Base-by-base conservation (phyloP, 1,139 yeast genomes). In the Wickerhamomyces sp. region DNA sequence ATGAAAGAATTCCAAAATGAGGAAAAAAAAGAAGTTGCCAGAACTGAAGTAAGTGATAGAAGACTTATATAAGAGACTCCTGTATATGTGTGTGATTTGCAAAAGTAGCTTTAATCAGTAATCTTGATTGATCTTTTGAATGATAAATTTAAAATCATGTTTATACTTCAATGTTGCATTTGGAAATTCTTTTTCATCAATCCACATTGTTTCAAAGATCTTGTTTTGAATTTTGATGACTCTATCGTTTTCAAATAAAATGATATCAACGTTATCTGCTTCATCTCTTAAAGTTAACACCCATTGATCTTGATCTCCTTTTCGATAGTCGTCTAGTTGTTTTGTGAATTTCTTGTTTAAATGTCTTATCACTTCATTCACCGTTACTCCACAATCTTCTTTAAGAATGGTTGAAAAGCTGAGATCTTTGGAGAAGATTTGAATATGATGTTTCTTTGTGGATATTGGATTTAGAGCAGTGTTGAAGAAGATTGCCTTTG, bases 401-500 rank as follows among this genome's bases (percentile, higher is more conserved):
- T 42, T 40, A 19, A 44, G 25, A 4, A 44, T 37, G 10, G 47
- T 44, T 23, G 38, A 31, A 28, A 44, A 42, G 3, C 36, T 20
- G 12, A 29, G 38, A 17, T 38, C 44, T 16, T 38, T 41, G 3
- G 39, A 28, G 19, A 18, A 28, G 9, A 44, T 26, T 8, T 39
- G 27, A 4, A 44, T 21, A 30, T 40, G 42, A 24, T 44, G 44
- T 26, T 42, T 40, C 10, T 32, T 32, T 12, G 32, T 35, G 2
- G 32, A 17, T 12, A 36, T 18, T 1, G 46, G 46, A 16, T 28
- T 25, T 13, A 38, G 25, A 15, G 46, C 35, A 1, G 45, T 34
- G 33, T 44, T 37, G 34, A 44, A 31, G 33, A 44, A 42, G 10
- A 44, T 28, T 3, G 47, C 47, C 30, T 41, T 43, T 16, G 42